A percentile compares a stretch with the other conserved stretches of the same genome.
phyloP scores from a whole-genome alignment of 805 yeast species.

The Millerozyma miso region DNA sequence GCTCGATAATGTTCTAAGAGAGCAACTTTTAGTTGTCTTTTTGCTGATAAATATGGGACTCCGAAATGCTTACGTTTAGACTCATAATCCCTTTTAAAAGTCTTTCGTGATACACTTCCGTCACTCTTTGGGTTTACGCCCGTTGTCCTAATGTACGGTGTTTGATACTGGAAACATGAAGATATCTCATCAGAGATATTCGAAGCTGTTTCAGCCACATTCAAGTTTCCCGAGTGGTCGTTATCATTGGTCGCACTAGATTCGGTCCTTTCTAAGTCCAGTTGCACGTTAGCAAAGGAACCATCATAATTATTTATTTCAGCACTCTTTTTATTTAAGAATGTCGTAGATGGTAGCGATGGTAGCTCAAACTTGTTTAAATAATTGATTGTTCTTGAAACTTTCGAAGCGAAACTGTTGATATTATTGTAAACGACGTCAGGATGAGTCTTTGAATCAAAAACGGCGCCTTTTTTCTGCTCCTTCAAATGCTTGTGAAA shows the following conservation, averaged over 20 bases:
- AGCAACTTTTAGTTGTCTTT: conserved; percentile 65
- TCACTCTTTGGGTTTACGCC: neutral
- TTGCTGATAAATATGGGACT: conserved; percentile 61
- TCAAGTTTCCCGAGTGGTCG: conserved; percentile 3
- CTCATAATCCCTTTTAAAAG: conserved; percentile 48
- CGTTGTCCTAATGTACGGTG: neutral
- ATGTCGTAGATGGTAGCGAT: conserved; percentile 35
- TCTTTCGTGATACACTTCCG: conserved; percentile 9
- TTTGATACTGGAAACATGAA: neutral
- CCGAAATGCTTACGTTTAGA: conserved; percentile 26
- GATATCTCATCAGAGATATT: conserved; percentile 9
- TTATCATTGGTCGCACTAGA: conserved; percentile 31
- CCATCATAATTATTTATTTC: neutral
- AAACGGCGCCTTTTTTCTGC: conserved; percentile 13
- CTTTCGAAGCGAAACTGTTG: conserved; percentile 26
- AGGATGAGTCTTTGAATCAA: conserved; percentile 3
- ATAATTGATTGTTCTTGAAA: conserved; percentile 18
- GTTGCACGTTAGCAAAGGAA: neutral
- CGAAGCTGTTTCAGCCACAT: conserved; percentile 11
- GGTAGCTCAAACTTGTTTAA: conserved; percentile 36
- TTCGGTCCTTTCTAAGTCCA: neutral
- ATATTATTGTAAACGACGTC: conserved; percentile 17
- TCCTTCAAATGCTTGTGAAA: neutral
- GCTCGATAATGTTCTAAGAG: conserved; percentile 69
- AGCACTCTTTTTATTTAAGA: conserved; percentile 10